phyloP scores from a whole-genome alignment of 106 monocot genomes.

The Apostasia ramifera region DNA sequence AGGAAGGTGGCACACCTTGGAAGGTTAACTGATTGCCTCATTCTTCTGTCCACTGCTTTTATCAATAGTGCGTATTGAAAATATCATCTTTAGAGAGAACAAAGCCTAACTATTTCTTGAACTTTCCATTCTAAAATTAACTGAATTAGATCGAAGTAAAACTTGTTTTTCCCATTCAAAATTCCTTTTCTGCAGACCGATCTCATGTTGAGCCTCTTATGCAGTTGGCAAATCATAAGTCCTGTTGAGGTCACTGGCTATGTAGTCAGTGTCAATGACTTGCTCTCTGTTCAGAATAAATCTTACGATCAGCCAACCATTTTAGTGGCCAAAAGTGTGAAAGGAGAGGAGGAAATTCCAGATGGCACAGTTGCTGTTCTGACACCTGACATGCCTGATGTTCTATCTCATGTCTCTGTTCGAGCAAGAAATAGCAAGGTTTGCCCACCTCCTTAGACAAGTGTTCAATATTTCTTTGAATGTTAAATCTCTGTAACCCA shows the following conservation, averaged over 20 bases:
- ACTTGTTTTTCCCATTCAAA: neutral
- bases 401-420: slow-evolving; percentile 95
- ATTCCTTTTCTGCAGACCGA: slow-evolving; percentile 3
- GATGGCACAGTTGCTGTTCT: slow-evolving; percentile 90
- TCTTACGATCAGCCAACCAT: slow-evolving; percentile 75
- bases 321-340: slow-evolving; percentile 83
- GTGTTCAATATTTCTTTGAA: too few relatives aligned
- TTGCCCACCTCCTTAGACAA: neutral
- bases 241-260: slow-evolving; percentile 89
- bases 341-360: slow-evolving; percentile 98
- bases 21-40: slow-evolving; percentile 32
- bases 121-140: neutral
- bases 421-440: slow-evolving; percentile 98
- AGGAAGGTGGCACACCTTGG: slow-evolving; percentile 84
- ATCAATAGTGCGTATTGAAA: too few relatives aligned
- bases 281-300: slow-evolving; percentile 74
- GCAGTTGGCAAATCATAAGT: slow-evolving; percentile 99
- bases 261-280: slow-evolving; percentile 63
- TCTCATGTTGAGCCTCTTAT: slow-evolving; percentile 2
- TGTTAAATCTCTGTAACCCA: too few relatives aligned
- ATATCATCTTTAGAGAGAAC: too few relatives aligned
- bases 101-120: too few relatives aligned
- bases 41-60: too few relatives aligned
- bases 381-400: slow-evolving; percentile 99
- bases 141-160: neutral